A percentile compares a stretch with the other conserved stretches of the same genome.
These are phyloP conservation scores for Neurospora sp. DNA, from an alignment of 495 filamentous ascomycete species.

Conservation along the genomic window DNA sequence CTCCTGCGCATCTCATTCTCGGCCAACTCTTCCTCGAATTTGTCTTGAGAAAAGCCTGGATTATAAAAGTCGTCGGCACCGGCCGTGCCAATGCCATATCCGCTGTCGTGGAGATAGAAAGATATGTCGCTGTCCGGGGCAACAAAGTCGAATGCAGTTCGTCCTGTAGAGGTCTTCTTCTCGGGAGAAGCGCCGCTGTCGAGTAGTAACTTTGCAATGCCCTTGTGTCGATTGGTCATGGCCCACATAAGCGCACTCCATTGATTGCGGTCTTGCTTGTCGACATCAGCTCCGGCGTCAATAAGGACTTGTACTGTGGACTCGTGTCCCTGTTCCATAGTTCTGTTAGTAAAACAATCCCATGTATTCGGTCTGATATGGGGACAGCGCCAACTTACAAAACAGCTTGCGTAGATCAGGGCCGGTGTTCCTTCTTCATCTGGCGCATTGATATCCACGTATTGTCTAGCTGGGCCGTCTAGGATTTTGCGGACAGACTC, in stretches of 20 bases:
- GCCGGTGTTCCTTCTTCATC: conserved; percentile 94
- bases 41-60: conserved; percentile 80
- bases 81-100: conserved; percentile 77
- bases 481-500: conserved; percentile 70
- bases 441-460: conserved; percentile 78
- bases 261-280: conserved; percentile 88
- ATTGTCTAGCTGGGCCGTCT: conserved; percentile 60
- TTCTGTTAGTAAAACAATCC: conserved; percentile 8
- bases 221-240: conserved; percentile 96
- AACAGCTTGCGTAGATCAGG: conserved; percentile 97
- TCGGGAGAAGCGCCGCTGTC: conserved; percentile 94
- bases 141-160: conserved; percentile 95
- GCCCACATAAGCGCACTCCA: conserved; percentile 99
- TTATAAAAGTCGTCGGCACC: conserved; percentile 98
- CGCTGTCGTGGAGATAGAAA: conserved; percentile 85
- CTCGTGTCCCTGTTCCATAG: conserved; percentile 64
- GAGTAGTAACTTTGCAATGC: conserved; percentile 81
- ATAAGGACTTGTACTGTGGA: conserved; percentile 77
- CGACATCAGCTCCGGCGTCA: conserved; percentile 79
- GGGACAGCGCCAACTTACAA: conserved; percentile 50
- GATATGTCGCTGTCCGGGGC: conserved; percentile 93
- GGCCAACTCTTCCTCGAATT: conserved; percentile 93
- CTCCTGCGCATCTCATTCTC: conserved; percentile 91
- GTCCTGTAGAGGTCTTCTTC: conserved; percentile 83
- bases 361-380: conserved; percentile 4